Percentiles rank a stretch among this genome's conserved stretches.
Conservation (phyloP, 208 protist genomes). For the Leishmania braziliensis region DNA sequence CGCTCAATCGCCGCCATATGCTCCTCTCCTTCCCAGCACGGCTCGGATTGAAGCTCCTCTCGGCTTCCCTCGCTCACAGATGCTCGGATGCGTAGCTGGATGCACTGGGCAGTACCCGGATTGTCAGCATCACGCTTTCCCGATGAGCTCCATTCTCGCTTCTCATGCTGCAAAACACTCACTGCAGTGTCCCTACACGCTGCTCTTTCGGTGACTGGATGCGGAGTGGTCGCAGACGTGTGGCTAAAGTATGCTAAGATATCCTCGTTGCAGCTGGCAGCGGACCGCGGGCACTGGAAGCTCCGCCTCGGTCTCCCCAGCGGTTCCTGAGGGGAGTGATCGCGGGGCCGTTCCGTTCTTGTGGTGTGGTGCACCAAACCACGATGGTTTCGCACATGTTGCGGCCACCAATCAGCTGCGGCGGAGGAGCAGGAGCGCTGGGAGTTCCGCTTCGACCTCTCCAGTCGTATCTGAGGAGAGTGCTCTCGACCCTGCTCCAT, state of each 20-base stretch:
- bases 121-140: neutral
- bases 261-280: neutral
- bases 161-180: neutral
- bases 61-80: neutral
- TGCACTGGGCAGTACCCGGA: neutral
- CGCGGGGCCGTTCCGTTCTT: neutral
- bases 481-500: too few species aligned
- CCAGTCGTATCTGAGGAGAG: too few species aligned
- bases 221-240: neutral
- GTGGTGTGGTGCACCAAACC: neutral
- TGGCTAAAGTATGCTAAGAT: neutral
- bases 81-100: neutral
- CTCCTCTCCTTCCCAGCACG: constrained; percentile 5
- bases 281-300: neutral
- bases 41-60: constrained; percentile 12
- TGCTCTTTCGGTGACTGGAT: neutral
- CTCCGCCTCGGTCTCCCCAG: constrained; percentile 13
- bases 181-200: neutral
- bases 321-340: constrained; percentile 10
- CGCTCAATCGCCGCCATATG: neutral
- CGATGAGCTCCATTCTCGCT: neutral
- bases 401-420: neutral
- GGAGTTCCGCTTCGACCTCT: too few species aligned
- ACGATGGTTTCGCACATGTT: neutral
- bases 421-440: too few species aligned